Base-by-base conservation (phyloP, 352 stramenopile genomes). In the Plasmopara muralis region DNA sequence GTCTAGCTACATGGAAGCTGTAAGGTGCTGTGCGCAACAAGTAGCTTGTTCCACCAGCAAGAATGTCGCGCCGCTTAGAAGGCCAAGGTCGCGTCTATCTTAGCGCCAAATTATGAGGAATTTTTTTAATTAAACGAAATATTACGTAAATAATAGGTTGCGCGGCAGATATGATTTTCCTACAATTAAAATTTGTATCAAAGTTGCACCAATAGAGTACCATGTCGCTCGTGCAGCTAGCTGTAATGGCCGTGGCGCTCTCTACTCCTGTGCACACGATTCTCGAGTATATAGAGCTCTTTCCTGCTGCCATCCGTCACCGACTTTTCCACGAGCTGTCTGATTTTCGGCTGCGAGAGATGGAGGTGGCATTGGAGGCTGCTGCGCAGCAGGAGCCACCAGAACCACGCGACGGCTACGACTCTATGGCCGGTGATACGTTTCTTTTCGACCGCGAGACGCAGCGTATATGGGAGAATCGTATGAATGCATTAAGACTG, bases 401-500 rank as follows among this genome's bases (percentile, higher is more conserved):
- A 29, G 62, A 68, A 54, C 46, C 15, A 5, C 15, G 46, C 6
- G 64, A 57, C 20, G 47, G 56, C 14, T 64, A 59, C 41, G 56
- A 75, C 29, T 54, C 49, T 1, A 9, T 42, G 18, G 45, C 43
- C 1, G 52, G 51, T 9, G 66, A 72, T 44, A 59, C 60, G 13
- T 78, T 71, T 37, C 50, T 64, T 42, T 79, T 70, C 34, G 69
- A 78, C 49, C 46, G 39, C 47, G 69, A 78, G 44, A 73, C 56
- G 13, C 69, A 72, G 51, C 18, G 20, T 2, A 47, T 63, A 7
- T 78, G 69, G 69, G 38, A 64, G 43, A 33, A 34, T 5, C 60
- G 60, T 25, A 57, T 72, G 53, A 57, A 56, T 8, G 20, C 45
- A 55, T 16, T 48, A 39, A 43, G 38, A 56, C 18, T 56, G 33